These are phyloP conservation scores for Penicillium sp. DNA, from an alignment of 2,329 filamentous ascomycete species.

Conservation along the genomic window DNA sequence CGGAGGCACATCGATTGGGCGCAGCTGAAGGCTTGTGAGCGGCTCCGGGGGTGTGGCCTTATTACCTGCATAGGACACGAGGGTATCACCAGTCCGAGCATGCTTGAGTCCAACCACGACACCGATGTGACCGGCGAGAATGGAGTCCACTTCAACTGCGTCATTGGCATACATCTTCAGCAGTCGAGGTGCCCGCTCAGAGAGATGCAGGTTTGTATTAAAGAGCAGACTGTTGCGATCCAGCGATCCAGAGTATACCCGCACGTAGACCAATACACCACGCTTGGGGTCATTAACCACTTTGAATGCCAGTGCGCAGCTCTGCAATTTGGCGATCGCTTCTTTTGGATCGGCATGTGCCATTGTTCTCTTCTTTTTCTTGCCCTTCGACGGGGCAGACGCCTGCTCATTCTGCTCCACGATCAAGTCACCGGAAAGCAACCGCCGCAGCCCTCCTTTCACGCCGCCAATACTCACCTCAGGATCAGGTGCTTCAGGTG, in stretches of 20 bases:
- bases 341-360: constrained; percentile 45
- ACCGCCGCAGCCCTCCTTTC: constrained; percentile 51
- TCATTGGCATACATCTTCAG: constrained; percentile 87
- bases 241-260: constrained; percentile 82
- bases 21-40: constrained; percentile 71
- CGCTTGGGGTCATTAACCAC: constrained; percentile 83
- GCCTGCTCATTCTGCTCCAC: constrained; percentile 34
- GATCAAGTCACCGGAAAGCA: constrained; percentile 46
- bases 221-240: constrained; percentile 70
- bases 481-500: constrained; percentile 71
- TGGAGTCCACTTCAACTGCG: constrained; percentile 74
- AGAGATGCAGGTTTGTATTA: constrained; percentile 78
- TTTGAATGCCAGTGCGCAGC: constrained; percentile 77
- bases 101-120: constrained; percentile 86
- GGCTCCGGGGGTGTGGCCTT: constrained; percentile 63
- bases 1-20: constrained; percentile 82
- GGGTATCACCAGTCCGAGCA: constrained; percentile 88
- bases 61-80: constrained; percentile 67
- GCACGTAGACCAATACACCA: constrained; percentile 84
- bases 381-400: constrained; percentile 33
- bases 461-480: constrained; percentile 64
- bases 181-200: constrained; percentile 74
- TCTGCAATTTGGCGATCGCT: constrained; percentile 59
- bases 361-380: constrained; percentile 41
- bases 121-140: constrained; percentile 85